Base-by-base conservation (phyloP, 1,284 basidiomycete genomes). In the Ceratobasidium sp. region DNA sequence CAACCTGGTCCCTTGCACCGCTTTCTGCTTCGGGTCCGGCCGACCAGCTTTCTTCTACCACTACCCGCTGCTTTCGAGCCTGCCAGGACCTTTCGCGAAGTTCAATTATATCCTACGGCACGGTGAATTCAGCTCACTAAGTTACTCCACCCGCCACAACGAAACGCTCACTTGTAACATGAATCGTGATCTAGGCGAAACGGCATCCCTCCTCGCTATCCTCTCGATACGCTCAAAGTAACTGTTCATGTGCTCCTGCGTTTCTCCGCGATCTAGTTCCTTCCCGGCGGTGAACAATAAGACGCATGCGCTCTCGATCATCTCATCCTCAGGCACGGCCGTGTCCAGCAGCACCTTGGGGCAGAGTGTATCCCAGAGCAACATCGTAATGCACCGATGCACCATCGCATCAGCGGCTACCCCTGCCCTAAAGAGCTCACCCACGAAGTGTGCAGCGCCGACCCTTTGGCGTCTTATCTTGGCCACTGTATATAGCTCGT, bases 341-440 rank as follows among this genome's bases (percentile, higher is more conserved):
- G 36, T 84, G 36, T 41, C 36, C 36, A 41, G 36, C 4, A 41
- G 36, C 36, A 41, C 36, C 36, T 41, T 11, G 36, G 36, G 36
- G 36, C 4, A 5, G 36, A 41, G 4, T 41, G 36, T 41, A 79
- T 89, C 88, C 76, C 82, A 80, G 44, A 89, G 82, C 19, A 89
- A 53, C 79, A 85, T 85, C 78, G 86, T 84, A 77, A 89, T 85
- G 80, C 88, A 89, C 60, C 84, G 82, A 79, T 85, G 83, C 82
- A 89, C 89, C 79, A 89, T 87, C 67, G 85, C 82, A 78, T 86
- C 85, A 31, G 86, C 86, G 44, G 89, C 82, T 86, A 89, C 88
- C 73, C 84, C 83, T 7, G 88, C 82, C 81, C 88, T 89, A 85
- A 86, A 89, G 51, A 89, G 82, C 81, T 89, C 88, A 78, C 88